Evolutionary conservation across 768 basidiomycete species (phyloP), one percentile per base, ranked within the genome.

Genomic region (Pleurotus citrinopileatus): DNA sequence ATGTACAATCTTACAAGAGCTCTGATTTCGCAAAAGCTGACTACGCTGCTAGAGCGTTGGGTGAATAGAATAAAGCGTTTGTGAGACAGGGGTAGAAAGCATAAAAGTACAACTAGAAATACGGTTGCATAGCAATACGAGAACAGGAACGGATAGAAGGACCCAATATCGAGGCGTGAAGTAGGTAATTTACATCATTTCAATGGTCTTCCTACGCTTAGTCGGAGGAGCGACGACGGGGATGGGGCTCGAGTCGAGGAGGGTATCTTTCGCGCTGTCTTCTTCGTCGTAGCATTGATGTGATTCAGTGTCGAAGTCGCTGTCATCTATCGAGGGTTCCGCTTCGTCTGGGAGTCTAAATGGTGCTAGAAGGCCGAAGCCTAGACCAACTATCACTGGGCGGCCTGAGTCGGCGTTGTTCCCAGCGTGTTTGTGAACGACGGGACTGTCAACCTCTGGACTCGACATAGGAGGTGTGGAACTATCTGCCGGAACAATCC

Each of bases 331-430:
- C 38, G 48, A 48, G 50, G 55, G 55, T 53, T 32, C 40, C 23
- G 52, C 26, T 19, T 73, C 67, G 42, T 70, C 73, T 26, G 72
- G 71, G 44, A 81, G 67, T 26, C 68, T 69, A 58, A 85, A 84
- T 10, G 84, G 79, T 50, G 78, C 81, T 60, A 85, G 70, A 36
- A 85, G 68, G 6, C 80, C 81, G 51, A 83, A 73, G 3, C 76
- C 77, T 40, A 82, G 65, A 13, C 78, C 77, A 26, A 73, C 67
- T 4, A 54, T 20, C n/a, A 25, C 15, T 22, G 43, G 25, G 7
- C 20, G 44, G 22, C 28, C 22, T 22, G 13, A 10, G 5, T 17
- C 26, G 20, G 48, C 19, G 10, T 47, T 47, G 25, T 13, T 15
- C 19, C 32, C 20, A 37, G 25, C 20, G 22, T 51, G 48, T 37